Base-by-base conservation (phyloP, 345 rosid genomes). In the Salix dunnii region DNA sequence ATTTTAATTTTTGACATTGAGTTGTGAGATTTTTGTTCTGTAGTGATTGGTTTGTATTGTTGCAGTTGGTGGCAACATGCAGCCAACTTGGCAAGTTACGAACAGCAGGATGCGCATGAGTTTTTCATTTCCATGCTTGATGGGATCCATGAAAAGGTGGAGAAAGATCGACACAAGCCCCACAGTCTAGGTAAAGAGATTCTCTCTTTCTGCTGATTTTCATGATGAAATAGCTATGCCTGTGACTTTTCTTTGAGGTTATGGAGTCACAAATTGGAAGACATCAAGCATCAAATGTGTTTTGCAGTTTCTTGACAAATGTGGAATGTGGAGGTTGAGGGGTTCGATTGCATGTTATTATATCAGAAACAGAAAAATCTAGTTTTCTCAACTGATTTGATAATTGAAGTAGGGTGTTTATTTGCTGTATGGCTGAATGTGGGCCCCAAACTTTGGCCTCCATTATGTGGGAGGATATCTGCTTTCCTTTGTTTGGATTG, bases 1-100 rank as follows among this genome's bases (percentile, higher is more conserved):
- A 10, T 27, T 55, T 55, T 76, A 25, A 2, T 11, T 42, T 64
- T 25, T 58, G 58, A 28, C 27, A 11, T 9, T 63, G 9, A 27
- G 42, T 64, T 66, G 61, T 11, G 28, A 3, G 1, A 16, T 63
- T 27, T 31, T 77, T 40, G 30, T 0, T 9, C 40, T 33, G 35
- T 2, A 35, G 6, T 60, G 40, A 25, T 81, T 70, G 66, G 63
- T 74, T 27, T 78, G 40, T 48, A 63, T 13, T 58, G 51, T 70
- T 64, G 86, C 85, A 95, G 99, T 86, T 95, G 99, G 99, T 95
- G 99, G 99, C 89, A 88, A 86, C 97, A 93, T 80, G 89, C 97
- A 35, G 83, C 88, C 12, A 87, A 88, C 87, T 82, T 90, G 84
- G 97, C 97, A 53, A 88, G 94, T 68, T 95, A 91, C 68, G 89